Conservation (phyloP, 495 filamentous ascomycete genomes). For the Jackrogersella minutella region DNA sequence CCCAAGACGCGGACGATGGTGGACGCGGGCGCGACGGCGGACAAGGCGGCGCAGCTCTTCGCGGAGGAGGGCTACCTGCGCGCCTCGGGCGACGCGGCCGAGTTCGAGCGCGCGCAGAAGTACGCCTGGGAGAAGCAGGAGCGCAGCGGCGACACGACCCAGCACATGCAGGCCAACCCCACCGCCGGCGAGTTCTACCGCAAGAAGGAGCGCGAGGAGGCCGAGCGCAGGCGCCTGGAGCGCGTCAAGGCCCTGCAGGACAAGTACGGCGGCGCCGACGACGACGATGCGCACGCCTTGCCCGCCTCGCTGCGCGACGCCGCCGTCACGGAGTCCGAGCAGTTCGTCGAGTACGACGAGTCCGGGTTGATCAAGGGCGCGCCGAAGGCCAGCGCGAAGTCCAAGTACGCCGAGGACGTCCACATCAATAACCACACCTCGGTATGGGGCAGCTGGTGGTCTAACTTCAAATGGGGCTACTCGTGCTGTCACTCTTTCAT, state of each 20-base stretch:
- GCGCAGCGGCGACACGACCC: conserved; percentile 70
- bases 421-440: conserved; percentile 88
- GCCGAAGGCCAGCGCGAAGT: conserved; percentile 76
- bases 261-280: conserved; percentile 79
- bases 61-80: conserved; percentile 95
- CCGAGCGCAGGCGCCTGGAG: conserved; percentile 69
- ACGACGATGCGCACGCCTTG: conserved; percentile 67
- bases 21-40: conserved; percentile 81
- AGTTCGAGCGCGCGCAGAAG: conserved; percentile 87
- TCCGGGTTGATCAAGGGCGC: conserved; percentile 86
- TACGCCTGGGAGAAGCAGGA: conserved; percentile 98
- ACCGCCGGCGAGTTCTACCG: conserved; percentile 87
- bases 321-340: conserved; percentile 79
- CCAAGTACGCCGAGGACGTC: conserved; percentile 90
- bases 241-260: conserved; percentile 77
- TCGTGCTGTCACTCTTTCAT: conserved; percentile 91
- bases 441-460: conserved; percentile 98
- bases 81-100: conserved; percentile 89
- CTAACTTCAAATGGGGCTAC: conserved; percentile 95
- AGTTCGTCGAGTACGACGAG: conserved; percentile 96
- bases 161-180: conserved; percentile 94
- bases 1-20: conserved; percentile 96
- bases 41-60: conserved; percentile 85
- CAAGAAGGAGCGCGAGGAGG: conserved; percentile 77
- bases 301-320: conserved; percentile 68